These are phyloP conservation scores for Naganishia vishniacii DNA, from an alignment of 768 basidiomycete genomes.

Conservation along the genomic window DNA sequence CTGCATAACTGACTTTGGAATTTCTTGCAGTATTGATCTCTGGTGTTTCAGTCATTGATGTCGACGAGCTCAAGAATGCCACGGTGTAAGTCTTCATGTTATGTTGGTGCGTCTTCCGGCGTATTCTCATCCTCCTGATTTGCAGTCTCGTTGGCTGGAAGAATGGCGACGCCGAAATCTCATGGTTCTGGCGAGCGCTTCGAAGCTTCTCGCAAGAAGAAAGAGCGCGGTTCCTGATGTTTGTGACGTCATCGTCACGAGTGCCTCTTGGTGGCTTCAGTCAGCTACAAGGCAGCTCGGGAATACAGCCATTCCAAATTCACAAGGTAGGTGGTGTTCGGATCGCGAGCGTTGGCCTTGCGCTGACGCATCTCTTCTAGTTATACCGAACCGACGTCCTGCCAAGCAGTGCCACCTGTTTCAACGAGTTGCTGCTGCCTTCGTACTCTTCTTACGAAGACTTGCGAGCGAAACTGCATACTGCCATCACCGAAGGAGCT, in stretches of 20 bases:
- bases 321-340: slow-evolving; percentile 83
- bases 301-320: slow-evolving; percentile 89
- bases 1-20: slow-evolving; percentile 1
- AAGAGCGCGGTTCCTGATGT: slow-evolving; percentile 91
- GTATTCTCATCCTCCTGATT: not conserved
- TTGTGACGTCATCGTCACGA: slow-evolving; percentile 83
- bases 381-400: slow-evolving; percentile 24
- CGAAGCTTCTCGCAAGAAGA: slow-evolving; percentile 97
- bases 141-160: slow-evolving; percentile 46
- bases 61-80: slow-evolving; percentile 64
- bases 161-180: slow-evolving; percentile 74
- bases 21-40: slow-evolving; percentile 44
- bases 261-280: slow-evolving; percentile 92
- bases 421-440: slow-evolving; percentile 57
- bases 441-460: slow-evolving; percentile 95
- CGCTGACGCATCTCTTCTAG: slow-evolving; percentile 14
- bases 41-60: slow-evolving; percentile 96
- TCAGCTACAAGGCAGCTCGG: slow-evolving; percentile 67
- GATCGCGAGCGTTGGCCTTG: slow-evolving; percentile 64
- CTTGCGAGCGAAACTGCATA: slow-evolving; percentile 77
- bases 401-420: slow-evolving; percentile 38
- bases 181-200: slow-evolving; percentile 98
- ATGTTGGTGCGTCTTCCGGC: not conserved
- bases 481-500: slow-evolving; percentile 92
- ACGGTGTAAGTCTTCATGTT: slow-evolving; percentile 37